A percentile compares a stretch with the other conserved stretches of the same genome.
phyloP scores from a whole-genome alignment of 371 early-diverging fungal species.

The Lichtheimia hyalospora region DNA sequence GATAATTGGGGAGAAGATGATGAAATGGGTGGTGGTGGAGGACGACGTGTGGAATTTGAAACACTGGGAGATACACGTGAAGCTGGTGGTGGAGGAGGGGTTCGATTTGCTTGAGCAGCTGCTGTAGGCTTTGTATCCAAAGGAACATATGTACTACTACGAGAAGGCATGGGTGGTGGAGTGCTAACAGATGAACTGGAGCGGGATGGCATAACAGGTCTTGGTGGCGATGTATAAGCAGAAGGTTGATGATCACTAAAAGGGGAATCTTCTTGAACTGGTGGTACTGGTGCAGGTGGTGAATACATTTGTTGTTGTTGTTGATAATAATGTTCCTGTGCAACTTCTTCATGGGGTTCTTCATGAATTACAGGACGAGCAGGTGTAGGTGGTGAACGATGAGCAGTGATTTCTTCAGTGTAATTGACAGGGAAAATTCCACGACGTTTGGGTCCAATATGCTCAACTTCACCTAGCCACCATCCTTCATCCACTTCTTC shows the following conservation, averaged over 20 bases:
- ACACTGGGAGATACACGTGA: slow-evolving; percentile 11
- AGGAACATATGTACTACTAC: slow-evolving; percentile 14
- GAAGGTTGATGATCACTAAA: slow-evolving; percentile 1
- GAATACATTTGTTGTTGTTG: slow-evolving; percentile 14
- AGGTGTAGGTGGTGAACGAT: slow-evolving; percentile 10
- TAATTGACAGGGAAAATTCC: slow-evolving; percentile 91
- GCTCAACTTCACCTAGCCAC: slow-evolving; percentile 81
- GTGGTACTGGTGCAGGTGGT: background rate
- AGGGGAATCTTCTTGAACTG: background rate
- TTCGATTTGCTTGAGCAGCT: slow-evolving; percentile 6
- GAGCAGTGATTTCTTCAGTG: slow-evolving; percentile 40
- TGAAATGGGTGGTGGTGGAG: slow-evolving; percentile 17
- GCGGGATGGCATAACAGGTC: background rate
- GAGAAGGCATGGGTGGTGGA: slow-evolving; percentile 10
- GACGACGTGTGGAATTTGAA: background rate
- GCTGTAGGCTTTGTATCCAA: slow-evolving; percentile 13
- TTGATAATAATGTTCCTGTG: background rate
- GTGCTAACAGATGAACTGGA: slow-evolving; percentile 3
- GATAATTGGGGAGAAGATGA: background rate
- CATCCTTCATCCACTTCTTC: slow-evolving; percentile 84
- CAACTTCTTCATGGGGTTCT: slow-evolving; percentile 5
- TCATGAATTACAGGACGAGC: slow-evolving; percentile 18
- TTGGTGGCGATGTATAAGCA: background rate
- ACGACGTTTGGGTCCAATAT: slow-evolving; percentile 30
- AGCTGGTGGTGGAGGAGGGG: slow-evolving; percentile 14